A percentile compares a stretch with the other conserved stretches of the same genome.
Conservation (phyloP, 305 asterid genomes). For the Caryopteris hybrid region DNA sequence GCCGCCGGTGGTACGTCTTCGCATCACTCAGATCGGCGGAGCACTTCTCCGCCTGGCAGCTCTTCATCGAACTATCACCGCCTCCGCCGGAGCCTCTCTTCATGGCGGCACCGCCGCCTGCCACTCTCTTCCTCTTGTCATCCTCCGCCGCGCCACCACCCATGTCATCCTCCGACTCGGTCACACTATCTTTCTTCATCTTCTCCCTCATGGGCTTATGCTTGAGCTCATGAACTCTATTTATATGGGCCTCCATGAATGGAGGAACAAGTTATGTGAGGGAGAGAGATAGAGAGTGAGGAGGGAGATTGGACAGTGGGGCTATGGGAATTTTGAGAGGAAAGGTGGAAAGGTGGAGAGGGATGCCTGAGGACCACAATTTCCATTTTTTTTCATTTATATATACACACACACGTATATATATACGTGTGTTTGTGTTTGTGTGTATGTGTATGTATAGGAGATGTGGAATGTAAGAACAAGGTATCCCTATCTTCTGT, state of each 20-base stretch:
- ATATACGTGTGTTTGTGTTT: neutral
- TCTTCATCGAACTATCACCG: slow-evolving; percentile 32
- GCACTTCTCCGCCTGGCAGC: slow-evolving; percentile 78
- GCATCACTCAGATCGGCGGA: slow-evolving; percentile 57
- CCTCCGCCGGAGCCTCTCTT: slow-evolving; percentile 24
- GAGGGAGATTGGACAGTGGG: slow-evolving; percentile 32
- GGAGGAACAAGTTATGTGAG: neutral
- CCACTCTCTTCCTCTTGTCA: slow-evolving; percentile 40
- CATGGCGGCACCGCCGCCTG: slow-evolving; percentile 2
- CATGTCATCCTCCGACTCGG: slow-evolving; percentile 29
- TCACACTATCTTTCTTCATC: slow-evolving; percentile 21
- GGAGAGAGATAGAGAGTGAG: neutral
- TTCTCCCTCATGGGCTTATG: slow-evolving; percentile 18
- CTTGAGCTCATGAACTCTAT: too few species aligned
- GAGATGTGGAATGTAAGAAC: slow-evolving; percentile 18
- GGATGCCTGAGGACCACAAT: slow-evolving; percentile 61
- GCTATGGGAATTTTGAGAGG: slow-evolving; percentile 38
- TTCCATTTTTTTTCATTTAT: slow-evolving; percentile 18
- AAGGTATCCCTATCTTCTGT: slow-evolving; percentile 22
- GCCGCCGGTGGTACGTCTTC: slow-evolving; percentile 72
- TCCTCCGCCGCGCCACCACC: slow-evolving; percentile 18
- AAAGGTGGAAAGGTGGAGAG: slow-evolving; percentile 33
- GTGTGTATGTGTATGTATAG: neutral
- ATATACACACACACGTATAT: neutral
- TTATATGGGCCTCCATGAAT: slow-evolving; percentile 22